Evolutionary conservation across 2,329 filamentous ascomycete genomes (phyloP), one percentile per base, ranked within the genome.

Genomic region (Aspergillus chevalieri): DNA sequence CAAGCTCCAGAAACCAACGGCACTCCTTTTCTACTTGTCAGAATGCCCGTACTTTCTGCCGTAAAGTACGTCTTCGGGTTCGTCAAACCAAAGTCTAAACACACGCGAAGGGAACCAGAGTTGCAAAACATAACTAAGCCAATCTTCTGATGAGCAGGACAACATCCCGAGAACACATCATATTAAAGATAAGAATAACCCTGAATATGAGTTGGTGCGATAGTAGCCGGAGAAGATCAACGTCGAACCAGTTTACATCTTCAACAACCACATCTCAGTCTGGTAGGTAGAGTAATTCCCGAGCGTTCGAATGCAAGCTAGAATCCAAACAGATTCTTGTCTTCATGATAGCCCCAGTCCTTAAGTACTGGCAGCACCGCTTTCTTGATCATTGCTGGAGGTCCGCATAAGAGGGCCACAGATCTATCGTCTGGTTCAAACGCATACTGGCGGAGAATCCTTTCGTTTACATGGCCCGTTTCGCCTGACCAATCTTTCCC

Each of bases 331-430:
- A 74, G 51, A 50, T 75, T 72, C 55, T 68, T 60, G 42, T 74
- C 74, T 56, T 76, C 72, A 26, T 63, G 58, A 49, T 74, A 77
- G 0, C 74, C 73, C 71, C 69, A 73, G 39, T 71, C 62, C 55
- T 61, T 72, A 61, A 80, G 54, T 2, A 68, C 75, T 14, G 76
- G 76, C 57, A 79, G 55, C 2, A 69, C 76, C n/a, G 72, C 74
- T 56, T 75, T 77, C 57, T 75, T 70, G 46, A 80, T 78, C 73
- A 79, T 74, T 1, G 65, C 64, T 4, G 74, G 74, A 34, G 75
- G 75, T 0, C 78, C 76, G 56, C 76, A 80, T 34, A 79, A 56
- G 28, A 80, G 73, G 3, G 70, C 71, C 1, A 72, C 72, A 21
- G 61, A 72, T 3, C 63, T 64, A 34, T 74, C 63, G 0, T 52